Evolutionary conservation across 2,329 filamentous ascomycete species (phyloP).

Genomic region (Geosmithia flava): DNA sequence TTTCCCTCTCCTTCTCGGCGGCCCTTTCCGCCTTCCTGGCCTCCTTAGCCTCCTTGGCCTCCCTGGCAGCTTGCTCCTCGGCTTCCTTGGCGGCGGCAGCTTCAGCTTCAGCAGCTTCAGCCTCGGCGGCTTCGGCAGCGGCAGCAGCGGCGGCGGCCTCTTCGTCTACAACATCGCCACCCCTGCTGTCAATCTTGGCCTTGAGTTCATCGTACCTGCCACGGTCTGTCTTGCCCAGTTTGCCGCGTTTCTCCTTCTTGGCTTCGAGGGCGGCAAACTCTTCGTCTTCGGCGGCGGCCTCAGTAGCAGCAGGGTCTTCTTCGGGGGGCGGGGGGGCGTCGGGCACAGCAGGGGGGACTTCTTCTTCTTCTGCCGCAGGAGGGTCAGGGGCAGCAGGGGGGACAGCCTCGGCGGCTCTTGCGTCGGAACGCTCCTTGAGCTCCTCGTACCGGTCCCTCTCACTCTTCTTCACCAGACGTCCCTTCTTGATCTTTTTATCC

Average conservation of each 20-base stretch:
- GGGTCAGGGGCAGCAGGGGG: not conserved
- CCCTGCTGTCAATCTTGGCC: constrained; percentile 13
- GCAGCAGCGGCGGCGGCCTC: constrained; percentile 17
- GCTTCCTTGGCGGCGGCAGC: constrained; percentile 14
- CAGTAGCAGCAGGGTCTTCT: constrained; percentile 5
- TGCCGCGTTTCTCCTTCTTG: constrained; percentile 14
- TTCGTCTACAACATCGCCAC: constrained; percentile 12
- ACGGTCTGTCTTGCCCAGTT: constrained; percentile 9
- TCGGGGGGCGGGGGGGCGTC: not conserved
- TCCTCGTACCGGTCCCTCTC: constrained; percentile 14
- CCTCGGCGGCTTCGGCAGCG: constrained; percentile 23
- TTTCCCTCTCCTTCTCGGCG: constrained; percentile 16
- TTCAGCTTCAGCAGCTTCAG: constrained; percentile 13
- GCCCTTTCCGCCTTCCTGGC: constrained; percentile 15
- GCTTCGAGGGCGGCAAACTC: constrained; percentile 13
- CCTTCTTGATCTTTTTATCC: constrained; percentile 16
- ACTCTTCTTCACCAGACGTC: constrained; percentile 8
- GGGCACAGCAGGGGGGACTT: not conserved
- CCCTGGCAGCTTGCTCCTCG: constrained; percentile 11
- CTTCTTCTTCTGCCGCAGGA: constrained; percentile 9
- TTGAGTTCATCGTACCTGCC: constrained; percentile 14
- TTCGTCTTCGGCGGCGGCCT: constrained; percentile 10
- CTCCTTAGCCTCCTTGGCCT: constrained; percentile 13
- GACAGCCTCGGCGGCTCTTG: constrained; percentile 5
- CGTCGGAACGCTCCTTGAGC: constrained; percentile 8